Evolutionary conservation across 75 land plant genomes (phyloP).

Genomic region (Chamaecyparis obtusa): DNA sequence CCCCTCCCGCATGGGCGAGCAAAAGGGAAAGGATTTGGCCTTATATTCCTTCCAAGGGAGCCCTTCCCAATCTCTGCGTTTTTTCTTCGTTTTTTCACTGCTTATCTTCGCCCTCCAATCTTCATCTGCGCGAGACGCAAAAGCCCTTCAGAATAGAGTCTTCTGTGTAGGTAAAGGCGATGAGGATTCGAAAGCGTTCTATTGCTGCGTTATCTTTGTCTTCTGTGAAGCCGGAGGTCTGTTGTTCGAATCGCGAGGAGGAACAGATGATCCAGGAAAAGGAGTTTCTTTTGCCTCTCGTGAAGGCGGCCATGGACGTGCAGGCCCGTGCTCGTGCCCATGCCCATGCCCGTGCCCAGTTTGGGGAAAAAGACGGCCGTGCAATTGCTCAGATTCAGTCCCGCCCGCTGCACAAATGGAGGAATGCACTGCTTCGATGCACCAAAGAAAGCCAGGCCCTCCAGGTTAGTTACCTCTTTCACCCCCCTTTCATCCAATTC

Average conservation of each 20-base stretch:
- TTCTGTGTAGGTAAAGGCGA: background rate
- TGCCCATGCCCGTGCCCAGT: background rate
- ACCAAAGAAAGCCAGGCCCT: background rate
- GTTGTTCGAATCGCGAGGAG: background rate
- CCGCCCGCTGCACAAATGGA: background rate
- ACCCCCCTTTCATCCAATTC: background rate
- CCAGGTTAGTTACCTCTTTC: background rate
- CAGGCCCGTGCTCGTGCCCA: background rate
- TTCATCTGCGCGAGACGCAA: too few relatives aligned
- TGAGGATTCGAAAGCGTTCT: background rate
- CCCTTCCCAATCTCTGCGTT: too few relatives aligned
- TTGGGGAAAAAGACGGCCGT: background rate
- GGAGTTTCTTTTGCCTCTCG: background rate
- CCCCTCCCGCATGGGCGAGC: background rate
- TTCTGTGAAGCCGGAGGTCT: background rate
- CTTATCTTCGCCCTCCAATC: too few relatives aligned
- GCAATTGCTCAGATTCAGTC: background rate
- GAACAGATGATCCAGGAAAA: background rate
- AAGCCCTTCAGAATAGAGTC: too few relatives aligned
- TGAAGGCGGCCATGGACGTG: background rate
- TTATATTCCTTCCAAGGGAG: background rate
- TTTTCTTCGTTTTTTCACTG: too few relatives aligned
- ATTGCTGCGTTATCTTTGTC: background rate
- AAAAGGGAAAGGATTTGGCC: background rate
- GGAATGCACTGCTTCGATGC: background rate